A percentile compares a stretch with the other conserved stretches of the same genome.
These are phyloP conservation scores for Cladosporium sp. DNA, from an alignment of 2,329 filamentous ascomycete genomes.

Conservation along the genomic window DNA sequence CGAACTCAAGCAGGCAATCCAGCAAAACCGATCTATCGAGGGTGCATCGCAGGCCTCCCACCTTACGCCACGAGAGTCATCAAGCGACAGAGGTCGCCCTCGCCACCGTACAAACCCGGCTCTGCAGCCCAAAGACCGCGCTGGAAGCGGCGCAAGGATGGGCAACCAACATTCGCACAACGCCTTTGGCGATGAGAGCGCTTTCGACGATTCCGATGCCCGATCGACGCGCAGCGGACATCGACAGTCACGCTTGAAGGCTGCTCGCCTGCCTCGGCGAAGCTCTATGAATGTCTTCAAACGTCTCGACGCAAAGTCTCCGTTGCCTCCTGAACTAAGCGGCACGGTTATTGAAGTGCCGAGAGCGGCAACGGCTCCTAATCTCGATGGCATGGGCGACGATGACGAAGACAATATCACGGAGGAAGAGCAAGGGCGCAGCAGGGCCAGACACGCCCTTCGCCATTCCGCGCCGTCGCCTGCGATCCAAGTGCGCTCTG, in stretches of 20 bases:
- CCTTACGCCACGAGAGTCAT: slow-evolving; percentile 11
- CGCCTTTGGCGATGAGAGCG: background rate
- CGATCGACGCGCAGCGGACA: slow-evolving; percentile 22
- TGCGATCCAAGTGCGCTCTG: slow-evolving; percentile 19
- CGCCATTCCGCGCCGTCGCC: slow-evolving; percentile 16
- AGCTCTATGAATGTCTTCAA: slow-evolving; percentile 31
- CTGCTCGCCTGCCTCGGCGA: slow-evolving; percentile 23
- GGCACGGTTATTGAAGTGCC: slow-evolving; percentile 18
- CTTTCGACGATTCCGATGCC: slow-evolving; percentile 19
- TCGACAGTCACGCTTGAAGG: slow-evolving; percentile 19
- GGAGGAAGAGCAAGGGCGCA: slow-evolving; percentile 7
- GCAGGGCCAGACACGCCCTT: slow-evolving; percentile 12
- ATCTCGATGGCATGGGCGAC: slow-evolving; percentile 10
- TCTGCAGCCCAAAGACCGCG: slow-evolving; percentile 8
- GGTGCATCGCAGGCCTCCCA: slow-evolving; percentile 13
- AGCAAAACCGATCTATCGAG: slow-evolving; percentile 15
- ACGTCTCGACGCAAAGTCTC: slow-evolving; percentile 25
- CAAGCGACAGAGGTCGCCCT: slow-evolving; percentile 17
- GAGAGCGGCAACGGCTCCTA: slow-evolving; percentile 13
- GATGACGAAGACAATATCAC: background rate
- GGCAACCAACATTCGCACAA: slow-evolving; percentile 27
- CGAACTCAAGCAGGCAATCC: slow-evolving; percentile 24
- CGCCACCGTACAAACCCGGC: slow-evolving; percentile 16
- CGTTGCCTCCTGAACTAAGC: slow-evolving; percentile 21
- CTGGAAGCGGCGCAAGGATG: slow-evolving; percentile 18